Base-by-base conservation (phyloP, 441 rosid species). In the Pelargonium citronellum region DNA sequence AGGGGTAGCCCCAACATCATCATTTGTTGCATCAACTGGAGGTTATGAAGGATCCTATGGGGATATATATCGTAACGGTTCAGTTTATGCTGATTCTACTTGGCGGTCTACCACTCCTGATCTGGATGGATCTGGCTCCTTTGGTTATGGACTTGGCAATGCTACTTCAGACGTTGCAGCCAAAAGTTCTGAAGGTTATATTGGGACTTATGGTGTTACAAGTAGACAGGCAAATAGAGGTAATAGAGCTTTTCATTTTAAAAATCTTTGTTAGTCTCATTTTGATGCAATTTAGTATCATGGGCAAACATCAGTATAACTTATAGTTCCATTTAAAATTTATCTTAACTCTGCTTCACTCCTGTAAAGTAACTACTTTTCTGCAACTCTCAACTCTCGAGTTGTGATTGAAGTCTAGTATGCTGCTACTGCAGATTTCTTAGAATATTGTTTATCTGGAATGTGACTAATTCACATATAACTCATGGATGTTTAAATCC, bases 171-270 rank as follows among this genome's bases (percentile, higher is more conserved):
- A 81, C 70, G 82, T 79, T 66, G 73, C 87, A 64, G 79, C 70
- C 34, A 79, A 80, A 76, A 75, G 73, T 77, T 78, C 90, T 5
- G 87, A 82, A 68, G 85, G 76, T 71, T 88, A 82, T 73, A 73
- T 78, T 0, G 81, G 86, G 76, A 87, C 82, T 76, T 86, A 86
- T 78, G 77, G 41, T 76, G 82, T 75, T 68, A 75, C 85, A 49
- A 80, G 77, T 77, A 83, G 90, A 79, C 86, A 83, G 73, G 41
- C 90, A 43, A 69, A 72, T 84, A 86, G 87, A 86, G 90, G 92
- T 86, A 81, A 64, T 72, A 65, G 73, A n/a, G 44, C 71, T 73
- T 69, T 16, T 53, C 60, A 16, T 53, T 6, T n/a, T 53, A 53
- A 17, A 37, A 7, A 53, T 15, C 7, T n/a, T 53, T 6, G 16